Evolutionary conservation across 164 flowering plant species (phyloP).

Genomic region (Chloranthus sessilifolius): DNA sequence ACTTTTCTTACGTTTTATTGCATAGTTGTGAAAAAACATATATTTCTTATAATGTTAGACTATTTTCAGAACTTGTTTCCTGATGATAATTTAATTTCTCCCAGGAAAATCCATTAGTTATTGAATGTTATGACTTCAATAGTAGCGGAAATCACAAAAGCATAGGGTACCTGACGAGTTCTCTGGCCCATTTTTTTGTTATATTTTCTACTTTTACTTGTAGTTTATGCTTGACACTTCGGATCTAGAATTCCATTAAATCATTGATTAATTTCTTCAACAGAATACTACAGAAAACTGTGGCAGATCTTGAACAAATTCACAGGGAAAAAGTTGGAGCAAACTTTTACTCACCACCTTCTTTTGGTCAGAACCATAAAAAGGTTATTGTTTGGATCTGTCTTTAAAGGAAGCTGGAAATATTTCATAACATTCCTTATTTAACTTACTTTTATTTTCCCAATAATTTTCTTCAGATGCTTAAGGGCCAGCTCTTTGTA

Average conservation of each 20-base stretch:
- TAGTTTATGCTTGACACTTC: background rate
- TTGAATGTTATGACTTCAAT: conserved; percentile 92
- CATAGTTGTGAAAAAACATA: background rate
- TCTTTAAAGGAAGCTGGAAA: background rate
- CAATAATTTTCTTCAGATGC: conserved; percentile 30
- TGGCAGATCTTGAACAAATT: conserved; percentile 57
- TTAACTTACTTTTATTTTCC: background rate
- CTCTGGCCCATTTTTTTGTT: background rate
- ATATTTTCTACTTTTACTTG: background rate
- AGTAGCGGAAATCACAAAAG: conserved; percentile 65
- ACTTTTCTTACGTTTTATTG: background rate
- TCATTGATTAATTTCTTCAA: background rate
- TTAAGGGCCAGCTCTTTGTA: conserved; percentile 76
- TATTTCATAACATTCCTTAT: too few species aligned
- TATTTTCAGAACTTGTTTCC: background rate
- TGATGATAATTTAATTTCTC: conserved; percentile 8
- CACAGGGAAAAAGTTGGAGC: conserved; percentile 44
- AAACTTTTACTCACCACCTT: conserved; percentile 43
- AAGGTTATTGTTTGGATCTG: conserved; percentile 6
- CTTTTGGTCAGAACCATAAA: conserved; percentile 15
- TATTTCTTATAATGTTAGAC: too few species aligned
- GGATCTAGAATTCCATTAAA: background rate
- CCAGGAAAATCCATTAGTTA: conserved; percentile 80
- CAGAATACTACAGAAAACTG: conserved; percentile 74
- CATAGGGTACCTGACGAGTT: conserved; percentile 59